These are phyloP conservation scores for Candida golubevii DNA, from an alignment of 805 yeast species.

Conservation along the genomic window DNA sequence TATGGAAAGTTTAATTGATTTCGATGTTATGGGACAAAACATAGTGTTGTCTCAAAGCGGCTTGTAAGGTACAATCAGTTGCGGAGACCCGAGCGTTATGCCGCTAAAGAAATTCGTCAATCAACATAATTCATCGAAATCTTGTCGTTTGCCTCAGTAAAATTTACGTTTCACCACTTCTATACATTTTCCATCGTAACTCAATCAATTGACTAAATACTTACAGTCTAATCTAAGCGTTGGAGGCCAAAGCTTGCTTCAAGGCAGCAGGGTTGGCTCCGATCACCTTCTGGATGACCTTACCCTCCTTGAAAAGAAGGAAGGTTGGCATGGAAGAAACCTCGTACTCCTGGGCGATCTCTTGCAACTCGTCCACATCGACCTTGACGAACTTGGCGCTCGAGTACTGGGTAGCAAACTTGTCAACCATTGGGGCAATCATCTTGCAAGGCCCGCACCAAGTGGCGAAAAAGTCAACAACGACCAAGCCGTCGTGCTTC, in stretches of 20 bases:
- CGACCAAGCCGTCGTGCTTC: constrained; percentile 65
- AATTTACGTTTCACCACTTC: background rate
- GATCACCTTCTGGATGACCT: constrained; percentile 70
- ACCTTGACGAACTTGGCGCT: constrained; percentile 78
- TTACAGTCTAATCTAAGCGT: constrained; percentile 29
- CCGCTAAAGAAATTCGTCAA: no score
- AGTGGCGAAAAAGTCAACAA: constrained; percentile 92
- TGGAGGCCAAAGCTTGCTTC: constrained; percentile 58
- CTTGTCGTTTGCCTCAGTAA: no score
- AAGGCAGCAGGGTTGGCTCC: constrained; percentile 90
- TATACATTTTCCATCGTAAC: background rate
- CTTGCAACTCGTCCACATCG: constrained; percentile 82
- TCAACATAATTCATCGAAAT: no score
- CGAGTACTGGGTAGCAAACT: constrained; percentile 64
- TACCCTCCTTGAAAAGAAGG: constrained; percentile 77
- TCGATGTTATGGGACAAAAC: no score
- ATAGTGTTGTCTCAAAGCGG: no score
- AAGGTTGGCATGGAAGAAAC: constrained; percentile 57
- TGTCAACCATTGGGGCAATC: constrained; percentile 90
- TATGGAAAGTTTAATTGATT: no score
- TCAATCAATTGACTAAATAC: background rate
- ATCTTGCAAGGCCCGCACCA: constrained; percentile 99
- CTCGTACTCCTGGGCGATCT: constrained; percentile 65
- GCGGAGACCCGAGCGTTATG: no score
- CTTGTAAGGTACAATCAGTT: no score